Conservation (phyloP, 768 basidiomycete species). For the Psilocybe cubensis region DNA sequence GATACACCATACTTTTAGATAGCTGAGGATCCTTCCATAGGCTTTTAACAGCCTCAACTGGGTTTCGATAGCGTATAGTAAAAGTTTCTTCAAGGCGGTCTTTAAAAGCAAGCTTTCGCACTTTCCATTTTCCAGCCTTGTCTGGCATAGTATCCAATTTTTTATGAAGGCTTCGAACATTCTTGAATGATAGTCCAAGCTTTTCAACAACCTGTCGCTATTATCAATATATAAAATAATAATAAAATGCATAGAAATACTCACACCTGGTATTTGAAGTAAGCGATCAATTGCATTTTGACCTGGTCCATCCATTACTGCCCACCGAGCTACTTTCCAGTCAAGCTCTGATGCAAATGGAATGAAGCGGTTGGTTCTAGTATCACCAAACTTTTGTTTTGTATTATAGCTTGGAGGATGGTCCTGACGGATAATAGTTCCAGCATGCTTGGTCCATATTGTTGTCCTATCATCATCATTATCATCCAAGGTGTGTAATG, state of each 20-base stretch:
- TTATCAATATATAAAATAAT: neutral
- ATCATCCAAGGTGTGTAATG: conserved; percentile 8
- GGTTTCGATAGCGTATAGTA: conserved; percentile 26
- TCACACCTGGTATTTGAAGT: conserved; percentile 28
- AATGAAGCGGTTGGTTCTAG: conserved; percentile 6
- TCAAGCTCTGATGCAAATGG: conserved; percentile 30
- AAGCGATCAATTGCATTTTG: conserved; percentile 30
- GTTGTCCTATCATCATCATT: conserved; percentile 7
- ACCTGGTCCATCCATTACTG: conserved; percentile 24
- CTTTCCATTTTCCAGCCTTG: conserved; percentile 25
- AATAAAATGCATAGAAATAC: neutral
- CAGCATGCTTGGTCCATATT: neutral
- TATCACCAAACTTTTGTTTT: neutral
- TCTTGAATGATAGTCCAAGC: conserved; percentile 29
- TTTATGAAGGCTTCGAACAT: conserved; percentile 25
- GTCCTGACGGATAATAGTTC: neutral
- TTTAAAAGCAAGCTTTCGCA: conserved; percentile 20
- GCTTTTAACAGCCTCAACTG: conserved; percentile 30
- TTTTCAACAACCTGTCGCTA: conserved; percentile 8
- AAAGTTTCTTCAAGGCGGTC: conserved; percentile 23
- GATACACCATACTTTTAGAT: conserved; percentile 24
- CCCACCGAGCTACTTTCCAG: conserved; percentile 32
- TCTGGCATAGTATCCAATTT: conserved; percentile 30
- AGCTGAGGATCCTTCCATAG: conserved; percentile 34
- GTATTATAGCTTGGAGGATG: neutral